Percentiles rank a stretch among this genome's conserved stretches.
phyloP scores from a whole-genome alignment of 257 asterid genomes.

The Gynochthodes officinalis region DNA sequence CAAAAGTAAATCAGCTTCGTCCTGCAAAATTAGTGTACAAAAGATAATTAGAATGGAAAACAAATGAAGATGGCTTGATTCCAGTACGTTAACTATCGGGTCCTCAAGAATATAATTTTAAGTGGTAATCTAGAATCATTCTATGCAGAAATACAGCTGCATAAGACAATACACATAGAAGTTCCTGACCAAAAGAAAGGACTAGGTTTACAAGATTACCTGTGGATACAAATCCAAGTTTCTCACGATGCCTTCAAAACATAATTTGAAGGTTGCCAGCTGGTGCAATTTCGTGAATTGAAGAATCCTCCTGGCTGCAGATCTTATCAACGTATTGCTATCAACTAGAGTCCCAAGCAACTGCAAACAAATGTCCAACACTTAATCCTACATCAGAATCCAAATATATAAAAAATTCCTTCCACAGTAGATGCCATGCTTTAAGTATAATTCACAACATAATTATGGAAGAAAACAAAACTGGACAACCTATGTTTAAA shows the following conservation, averaged over 20 bases:
- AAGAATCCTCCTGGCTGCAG: slow-evolving; percentile 60
- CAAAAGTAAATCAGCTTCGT: slow-evolving; percentile 68
- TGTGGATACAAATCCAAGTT: slow-evolving; percentile 71
- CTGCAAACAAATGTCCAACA: slow-evolving; percentile 45
- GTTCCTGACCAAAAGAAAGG: slow-evolving; percentile 21
- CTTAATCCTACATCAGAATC: slow-evolving; percentile 5
- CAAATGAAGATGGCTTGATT: neutral
- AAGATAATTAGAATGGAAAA: neutral
- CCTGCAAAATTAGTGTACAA: slow-evolving; percentile 42
- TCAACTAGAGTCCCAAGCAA: slow-evolving; percentile 62
- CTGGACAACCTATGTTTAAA: neutral
- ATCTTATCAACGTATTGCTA: slow-evolving; percentile 51
- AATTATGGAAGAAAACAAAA: neutral
- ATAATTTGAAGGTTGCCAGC: slow-evolving; percentile 52
- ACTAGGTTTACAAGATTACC: slow-evolving; percentile 38
- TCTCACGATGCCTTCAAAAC: slow-evolving; percentile 52
- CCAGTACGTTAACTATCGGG: neutral
- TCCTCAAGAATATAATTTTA: slow-evolving; percentile 1
- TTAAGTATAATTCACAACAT: neutral
- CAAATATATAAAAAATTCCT: neutral
- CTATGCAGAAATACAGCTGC: neutral
- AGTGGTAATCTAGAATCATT: neutral
- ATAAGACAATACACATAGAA: neutral
- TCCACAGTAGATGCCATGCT: neutral
- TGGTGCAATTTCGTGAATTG: slow-evolving; percentile 47